These are phyloP conservation scores for Fraxinus xanthoxyloides DNA, from an alignment of 305 asterid genomes.

Conservation along the genomic window DNA sequence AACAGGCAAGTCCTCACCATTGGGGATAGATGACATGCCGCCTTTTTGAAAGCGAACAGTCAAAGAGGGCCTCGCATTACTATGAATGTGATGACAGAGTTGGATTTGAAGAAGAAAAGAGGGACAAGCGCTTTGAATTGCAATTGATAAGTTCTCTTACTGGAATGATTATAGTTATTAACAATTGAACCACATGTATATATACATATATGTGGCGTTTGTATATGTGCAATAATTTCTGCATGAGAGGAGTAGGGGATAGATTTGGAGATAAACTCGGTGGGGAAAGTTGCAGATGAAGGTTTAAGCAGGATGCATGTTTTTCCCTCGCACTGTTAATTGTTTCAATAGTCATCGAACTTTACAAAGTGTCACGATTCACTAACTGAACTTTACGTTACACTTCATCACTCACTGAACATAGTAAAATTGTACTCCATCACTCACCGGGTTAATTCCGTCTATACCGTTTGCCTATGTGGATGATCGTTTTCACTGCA, in stretches of 20 bases:
- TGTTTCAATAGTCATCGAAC: too few species aligned
- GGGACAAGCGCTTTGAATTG: conserved; percentile 31
- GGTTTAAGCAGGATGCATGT: conserved; percentile 29
- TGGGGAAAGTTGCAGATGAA: background rate
- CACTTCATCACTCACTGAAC: too few species aligned
- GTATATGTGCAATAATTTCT: too few species aligned
- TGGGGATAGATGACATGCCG: conserved; percentile 24
- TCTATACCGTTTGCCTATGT: too few species aligned
- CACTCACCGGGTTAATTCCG: too few species aligned
- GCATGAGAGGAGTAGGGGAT: background rate
- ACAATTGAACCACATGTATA: background rate
- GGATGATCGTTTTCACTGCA: too few species aligned
- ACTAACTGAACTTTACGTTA: too few species aligned
- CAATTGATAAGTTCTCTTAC: conserved; percentile 23
- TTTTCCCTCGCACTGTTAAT: background rate
- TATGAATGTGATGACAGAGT: conserved; percentile 4
- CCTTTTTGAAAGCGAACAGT: conserved; percentile 29
- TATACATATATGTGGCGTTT: background rate
- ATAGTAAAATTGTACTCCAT: too few species aligned
- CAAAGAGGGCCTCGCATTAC: background rate
- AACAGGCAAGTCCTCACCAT: conserved; percentile 73
- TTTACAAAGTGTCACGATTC: too few species aligned
- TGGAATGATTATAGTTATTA: background rate
- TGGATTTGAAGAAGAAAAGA: conserved; percentile 14
- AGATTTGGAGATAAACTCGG: conserved; percentile 7